phyloP scores from a whole-genome alignment of 148 eudicot species.

The Vaccinium darrowii region DNA sequence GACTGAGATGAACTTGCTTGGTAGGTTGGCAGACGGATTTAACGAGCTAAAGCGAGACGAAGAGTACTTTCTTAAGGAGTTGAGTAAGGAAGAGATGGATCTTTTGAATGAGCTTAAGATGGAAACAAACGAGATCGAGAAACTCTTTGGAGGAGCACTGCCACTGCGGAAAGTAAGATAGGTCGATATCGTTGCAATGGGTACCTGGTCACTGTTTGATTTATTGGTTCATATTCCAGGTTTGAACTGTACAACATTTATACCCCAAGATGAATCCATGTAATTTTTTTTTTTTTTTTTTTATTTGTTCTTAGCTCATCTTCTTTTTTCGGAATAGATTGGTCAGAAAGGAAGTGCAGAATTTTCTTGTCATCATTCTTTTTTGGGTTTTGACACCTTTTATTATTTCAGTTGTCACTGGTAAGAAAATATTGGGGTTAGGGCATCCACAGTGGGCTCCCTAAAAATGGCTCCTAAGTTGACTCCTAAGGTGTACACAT shows the following conservation, averaged over 20 bases:
- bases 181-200: conserved; percentile 16
- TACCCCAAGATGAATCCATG: neutral
- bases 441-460: no score
- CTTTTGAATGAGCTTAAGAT: conserved; percentile 65
- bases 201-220: neutral
- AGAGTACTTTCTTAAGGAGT: conserved; percentile 59
- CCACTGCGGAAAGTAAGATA: conserved; percentile 83
- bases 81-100: conserved; percentile 89
- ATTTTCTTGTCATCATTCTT: neutral
- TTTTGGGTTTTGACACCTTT: neutral
- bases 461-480: no score
- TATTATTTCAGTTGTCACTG: no score
- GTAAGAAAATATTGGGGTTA: no score
- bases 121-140: conserved; percentile 87
- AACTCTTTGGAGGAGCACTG: conserved; percentile 74
- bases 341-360: neutral
- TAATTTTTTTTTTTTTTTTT: neutral
- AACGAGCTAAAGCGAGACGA: conserved; percentile 74
- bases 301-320: neutral
- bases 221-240: neutral
- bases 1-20: conserved; percentile 61
- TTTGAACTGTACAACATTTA: neutral
- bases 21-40: conserved; percentile 66
- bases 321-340: neutral
- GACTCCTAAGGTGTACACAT: no score